Base-by-base conservation (phyloP, 441 rosid species). In the Bocquillonia castaneifolia region DNA sequence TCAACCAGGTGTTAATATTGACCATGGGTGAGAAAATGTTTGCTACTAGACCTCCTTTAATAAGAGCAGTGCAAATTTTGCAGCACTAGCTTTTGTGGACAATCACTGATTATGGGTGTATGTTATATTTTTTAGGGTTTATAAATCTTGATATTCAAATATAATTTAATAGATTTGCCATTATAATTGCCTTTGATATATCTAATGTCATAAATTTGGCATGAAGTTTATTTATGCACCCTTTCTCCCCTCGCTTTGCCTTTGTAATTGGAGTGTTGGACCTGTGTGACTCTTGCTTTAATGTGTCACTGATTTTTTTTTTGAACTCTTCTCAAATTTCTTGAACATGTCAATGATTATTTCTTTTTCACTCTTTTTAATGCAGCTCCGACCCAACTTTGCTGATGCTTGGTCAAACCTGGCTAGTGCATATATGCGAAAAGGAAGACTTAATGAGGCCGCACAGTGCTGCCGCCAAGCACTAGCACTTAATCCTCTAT, bases 341-440 rank as follows among this genome's bases (percentile, higher is more conserved):
- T 44, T 53, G 65, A 37, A 9, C 74, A 26, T 53, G 55, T 72
- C 26, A 50, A 8, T 45, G 1, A 51, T 52, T 70, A 61, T 47
- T 13, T 2, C 15, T 39, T 57, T 48, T 72, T 40, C 34, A 15
- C 40, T 71, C 56, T 23, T 22, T 28, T 73, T 68, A 14, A 22
- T 74, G 77, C 92, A 95, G 99, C 90, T 95, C 54, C 93, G 92
- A 20, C 99, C 99, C 62, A 95, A 81, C 71, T 95, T 92, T 74
- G 91, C 96, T 71, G 99, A 95, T 88, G 98, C 96, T 40, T 95
- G 99, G 99, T 92, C 98, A 14, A 95, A 92, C 78, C 77, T 95
- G 76, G 99, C 96, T 29, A 95, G 96, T 83, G 96, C 98, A 26
- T 95, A 95, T 82, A 90, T 95, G 95, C 82, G 95, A 10, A 95